A percentile compares a stretch with the other conserved stretches of the same genome.
These are phyloP conservation scores for Saxophila tyrrhenica DNA, from an alignment of 495 filamentous ascomycete genomes.

Conservation along the genomic window DNA sequence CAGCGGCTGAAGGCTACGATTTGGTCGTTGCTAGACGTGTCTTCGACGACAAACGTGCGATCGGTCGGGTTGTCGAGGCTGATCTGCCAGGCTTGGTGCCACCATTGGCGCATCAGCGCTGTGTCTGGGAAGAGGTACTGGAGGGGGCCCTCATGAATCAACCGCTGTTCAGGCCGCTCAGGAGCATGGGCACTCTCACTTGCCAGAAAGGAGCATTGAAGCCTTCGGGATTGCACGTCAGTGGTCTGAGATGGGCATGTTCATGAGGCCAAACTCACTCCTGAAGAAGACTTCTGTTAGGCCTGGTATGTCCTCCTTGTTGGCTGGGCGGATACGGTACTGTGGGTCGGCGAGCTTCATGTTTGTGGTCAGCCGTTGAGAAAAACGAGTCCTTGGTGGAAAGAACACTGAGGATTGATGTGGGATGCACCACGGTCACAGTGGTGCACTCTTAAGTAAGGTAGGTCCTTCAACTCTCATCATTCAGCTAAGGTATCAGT, in stretches of 20 bases:
- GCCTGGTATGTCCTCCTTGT: conserved; percentile 2
- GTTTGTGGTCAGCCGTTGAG: neutral
- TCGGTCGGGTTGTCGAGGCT: conserved; percentile 10
- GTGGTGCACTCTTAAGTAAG: no score
- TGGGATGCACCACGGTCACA: no score
- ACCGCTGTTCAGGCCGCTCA: no score
- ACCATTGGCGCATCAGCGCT: neutral
- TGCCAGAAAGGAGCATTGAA: conserved; percentile 14
- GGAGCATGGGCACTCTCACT: neutral
- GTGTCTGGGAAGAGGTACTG: conserved; percentile 6
- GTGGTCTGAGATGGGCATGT: neutral
- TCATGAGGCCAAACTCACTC: neutral
- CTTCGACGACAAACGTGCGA: conserved; percentile 13
- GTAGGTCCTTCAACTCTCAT: no score
- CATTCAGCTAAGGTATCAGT: no score
- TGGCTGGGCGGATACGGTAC: conserved; percentile 4
- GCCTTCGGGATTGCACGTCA: neutral
- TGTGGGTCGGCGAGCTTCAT: conserved; percentile 1
- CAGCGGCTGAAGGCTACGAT: conserved; percentile 13
- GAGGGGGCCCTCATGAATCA: no score
- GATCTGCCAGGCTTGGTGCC: conserved; percentile 5
- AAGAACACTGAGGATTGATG: no score
- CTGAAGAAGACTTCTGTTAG: conserved; percentile 8
- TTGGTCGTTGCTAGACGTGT: conserved; percentile 4
- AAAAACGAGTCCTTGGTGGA: no score